These are phyloP conservation scores for Colletotrichum cuscutae DNA, from an alignment of 2,329 filamentous ascomycete genomes.

Conservation along the genomic window DNA sequence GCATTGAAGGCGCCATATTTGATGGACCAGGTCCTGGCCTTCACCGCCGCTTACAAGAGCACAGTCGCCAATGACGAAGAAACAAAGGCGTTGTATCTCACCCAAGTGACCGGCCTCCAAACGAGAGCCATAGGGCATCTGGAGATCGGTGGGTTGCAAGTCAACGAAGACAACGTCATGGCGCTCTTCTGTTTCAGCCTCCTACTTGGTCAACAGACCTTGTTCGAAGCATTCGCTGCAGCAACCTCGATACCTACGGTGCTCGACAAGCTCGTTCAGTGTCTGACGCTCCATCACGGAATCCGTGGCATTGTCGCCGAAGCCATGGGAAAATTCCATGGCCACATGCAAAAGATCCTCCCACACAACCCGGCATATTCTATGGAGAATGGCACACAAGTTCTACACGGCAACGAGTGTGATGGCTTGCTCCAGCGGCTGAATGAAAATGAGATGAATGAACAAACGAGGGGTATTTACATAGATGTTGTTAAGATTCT, in stretches of 20 bases:
- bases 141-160: conserved; percentile 41
- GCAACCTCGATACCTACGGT: conserved; percentile 34
- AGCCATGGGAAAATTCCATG: not conserved
- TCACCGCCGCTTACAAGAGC: conserved; percentile 54
- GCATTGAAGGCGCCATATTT: conserved; percentile 50
- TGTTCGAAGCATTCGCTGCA: conserved; percentile 51
- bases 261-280: conserved; percentile 49
- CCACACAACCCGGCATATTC: not conserved
- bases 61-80: conserved; percentile 37
- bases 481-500: not conserved
- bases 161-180: conserved; percentile 46
- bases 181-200: conserved; percentile 56
- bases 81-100: conserved; percentile 42
- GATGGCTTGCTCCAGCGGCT: conserved; percentile 39
- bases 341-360: not conserved
- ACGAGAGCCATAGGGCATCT: conserved; percentile 53
- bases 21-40: conserved; percentile 57
- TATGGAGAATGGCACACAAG: not conserved
- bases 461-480: not conserved
- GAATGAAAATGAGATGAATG: not conserved
- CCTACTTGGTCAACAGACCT: conserved; percentile 56
- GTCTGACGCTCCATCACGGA: conserved; percentile 53
- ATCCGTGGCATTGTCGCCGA: conserved; percentile 47
- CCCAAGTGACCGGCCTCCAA: conserved; percentile 55
- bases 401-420: conserved; percentile 38